Evolutionary conservation across 2,329 filamentous ascomycete species (phyloP).

Genomic region (Dactylellina sp.): DNA sequence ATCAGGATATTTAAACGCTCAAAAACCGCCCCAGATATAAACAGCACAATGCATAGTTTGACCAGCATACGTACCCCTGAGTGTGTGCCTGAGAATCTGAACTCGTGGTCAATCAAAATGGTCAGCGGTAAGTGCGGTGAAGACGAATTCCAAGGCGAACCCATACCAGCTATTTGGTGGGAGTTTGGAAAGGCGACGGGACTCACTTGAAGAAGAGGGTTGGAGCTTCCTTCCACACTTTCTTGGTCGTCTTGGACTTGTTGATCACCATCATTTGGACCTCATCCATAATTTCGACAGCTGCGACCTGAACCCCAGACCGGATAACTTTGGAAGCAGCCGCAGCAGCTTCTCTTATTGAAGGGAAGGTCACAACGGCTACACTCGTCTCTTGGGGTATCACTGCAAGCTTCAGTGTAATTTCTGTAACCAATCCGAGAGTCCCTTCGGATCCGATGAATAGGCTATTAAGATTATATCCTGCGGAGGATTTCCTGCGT

Average conservation of each 20-base stretch:
- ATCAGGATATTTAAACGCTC: slow-evolving; percentile 40
- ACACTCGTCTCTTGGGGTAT: slow-evolving; percentile 83
- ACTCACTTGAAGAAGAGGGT: slow-evolving; percentile 83
- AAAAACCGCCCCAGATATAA: slow-evolving; percentile 17
- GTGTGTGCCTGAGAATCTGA: slow-evolving; percentile 55
- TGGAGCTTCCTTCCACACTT: slow-evolving; percentile 78
- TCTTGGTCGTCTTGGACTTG: slow-evolving; percentile 75
- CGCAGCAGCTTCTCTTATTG: slow-evolving; percentile 78
- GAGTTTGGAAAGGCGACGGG: neutral
- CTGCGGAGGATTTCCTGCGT: slow-evolving; percentile 83
- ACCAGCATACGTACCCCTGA: slow-evolving; percentile 54
- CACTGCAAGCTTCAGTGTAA: slow-evolving; percentile 85
- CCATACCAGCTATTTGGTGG: neutral
- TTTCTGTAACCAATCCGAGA: slow-evolving; percentile 89
- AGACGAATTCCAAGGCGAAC: slow-evolving; percentile 13
- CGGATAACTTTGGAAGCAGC: slow-evolving; percentile 82
- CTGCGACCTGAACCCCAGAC: slow-evolving; percentile 77
- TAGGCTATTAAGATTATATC: slow-evolving; percentile 88
- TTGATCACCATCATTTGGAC: slow-evolving; percentile 89
- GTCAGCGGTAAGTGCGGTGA: slow-evolving; percentile 44
- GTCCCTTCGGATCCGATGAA: slow-evolving; percentile 94
- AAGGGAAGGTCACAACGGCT: slow-evolving; percentile 83
- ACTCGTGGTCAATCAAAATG: slow-evolving; percentile 48
- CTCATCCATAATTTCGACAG: slow-evolving; percentile 89
- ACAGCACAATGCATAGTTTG: slow-evolving; percentile 50